phyloP scores from a whole-genome alignment of 2,329 filamentous ascomycete species.

The Colletotrichum magnum region DNA sequence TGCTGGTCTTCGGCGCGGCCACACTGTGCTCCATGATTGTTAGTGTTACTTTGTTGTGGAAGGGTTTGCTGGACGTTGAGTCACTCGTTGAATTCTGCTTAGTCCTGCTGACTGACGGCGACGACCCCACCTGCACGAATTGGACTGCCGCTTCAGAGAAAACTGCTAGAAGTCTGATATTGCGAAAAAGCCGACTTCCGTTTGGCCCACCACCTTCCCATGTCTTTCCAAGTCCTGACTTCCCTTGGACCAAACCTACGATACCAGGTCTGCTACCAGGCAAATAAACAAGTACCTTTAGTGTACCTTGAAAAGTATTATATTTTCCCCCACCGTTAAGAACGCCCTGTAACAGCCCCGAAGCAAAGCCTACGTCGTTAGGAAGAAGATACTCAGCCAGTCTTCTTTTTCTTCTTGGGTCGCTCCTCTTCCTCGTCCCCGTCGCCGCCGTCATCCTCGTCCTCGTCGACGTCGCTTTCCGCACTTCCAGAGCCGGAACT shows the following conservation, averaged over 20 bases:
- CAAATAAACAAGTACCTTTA: constrained; percentile 8
- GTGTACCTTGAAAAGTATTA: constrained; percentile 22
- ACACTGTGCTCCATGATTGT: constrained; percentile 38
- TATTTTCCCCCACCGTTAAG: constrained; percentile 21
- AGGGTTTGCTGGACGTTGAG: not conserved
- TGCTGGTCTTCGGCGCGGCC: constrained; percentile 44
- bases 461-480: constrained; percentile 72
- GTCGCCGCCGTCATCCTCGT: constrained; percentile 60
- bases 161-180: not conserved
- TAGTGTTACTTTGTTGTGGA: not conserved
- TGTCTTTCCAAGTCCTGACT: constrained; percentile 24
- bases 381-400: constrained; percentile 34
- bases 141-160: not conserved
- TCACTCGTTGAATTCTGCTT: not conserved
- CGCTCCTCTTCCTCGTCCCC: constrained; percentile 60
- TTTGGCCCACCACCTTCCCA: not conserved
- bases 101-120: not conserved
- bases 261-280: constrained; percentile 11
- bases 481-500: constrained; percentile 78
- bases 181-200: constrained; percentile 4
- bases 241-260: constrained; percentile 21
- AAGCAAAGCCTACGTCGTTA: not conserved
- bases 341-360: constrained; percentile 23
- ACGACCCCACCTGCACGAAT: constrained; percentile 4
- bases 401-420: constrained; percentile 67